A percentile compares a stretch with the other conserved stretches of the same genome.
These are phyloP conservation scores for Sordariomycetes sp. DNA, from an alignment of 2,329 filamentous ascomycete genomes.

Conservation along the genomic window DNA sequence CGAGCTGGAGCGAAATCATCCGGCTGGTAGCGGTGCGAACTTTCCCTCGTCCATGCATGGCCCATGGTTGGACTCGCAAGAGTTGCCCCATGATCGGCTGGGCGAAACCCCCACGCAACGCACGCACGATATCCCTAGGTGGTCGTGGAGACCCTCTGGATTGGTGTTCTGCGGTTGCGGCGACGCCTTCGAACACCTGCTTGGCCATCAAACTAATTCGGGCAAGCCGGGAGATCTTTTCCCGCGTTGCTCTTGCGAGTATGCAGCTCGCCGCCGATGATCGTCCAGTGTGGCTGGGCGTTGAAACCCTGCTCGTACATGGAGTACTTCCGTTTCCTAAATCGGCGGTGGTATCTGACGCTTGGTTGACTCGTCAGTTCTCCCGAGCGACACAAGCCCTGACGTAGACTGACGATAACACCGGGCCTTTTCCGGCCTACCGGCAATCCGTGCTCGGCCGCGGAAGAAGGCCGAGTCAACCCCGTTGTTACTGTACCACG, in stretches of 20 bases:
- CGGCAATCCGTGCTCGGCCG: too few relatives aligned
- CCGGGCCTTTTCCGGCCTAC: too few relatives aligned
- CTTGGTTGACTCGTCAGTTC: not conserved
- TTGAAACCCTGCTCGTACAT: not conserved
- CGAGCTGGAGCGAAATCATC: not conserved
- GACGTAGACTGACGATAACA: too few relatives aligned
- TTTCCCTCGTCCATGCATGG: too few relatives aligned
- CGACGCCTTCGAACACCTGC: not conserved
- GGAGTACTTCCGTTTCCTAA: not conserved
- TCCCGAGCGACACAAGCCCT: not conserved
- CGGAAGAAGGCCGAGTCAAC: not conserved
- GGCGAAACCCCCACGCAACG: too few relatives aligned
- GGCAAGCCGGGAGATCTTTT: slow-evolving; percentile 2
- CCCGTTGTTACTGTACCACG: not conserved
- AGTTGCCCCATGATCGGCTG: too few relatives aligned
- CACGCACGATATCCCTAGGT: not conserved
- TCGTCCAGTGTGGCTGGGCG: not conserved
- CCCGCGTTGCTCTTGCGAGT: not conserved
- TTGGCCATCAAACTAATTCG: not conserved
- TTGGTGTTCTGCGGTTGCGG: not conserved
- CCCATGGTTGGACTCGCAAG: too few relatives aligned
- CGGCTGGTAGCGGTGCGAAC: too few relatives aligned
- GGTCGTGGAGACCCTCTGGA: not conserved
- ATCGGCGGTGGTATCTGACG: not conserved
- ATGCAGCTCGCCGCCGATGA: not conserved